Evolutionary conservation across 2,329 filamentous ascomycete species (phyloP), one percentile per base, ranked within the genome.

Genomic region (Trichothecium roseum): DNA sequence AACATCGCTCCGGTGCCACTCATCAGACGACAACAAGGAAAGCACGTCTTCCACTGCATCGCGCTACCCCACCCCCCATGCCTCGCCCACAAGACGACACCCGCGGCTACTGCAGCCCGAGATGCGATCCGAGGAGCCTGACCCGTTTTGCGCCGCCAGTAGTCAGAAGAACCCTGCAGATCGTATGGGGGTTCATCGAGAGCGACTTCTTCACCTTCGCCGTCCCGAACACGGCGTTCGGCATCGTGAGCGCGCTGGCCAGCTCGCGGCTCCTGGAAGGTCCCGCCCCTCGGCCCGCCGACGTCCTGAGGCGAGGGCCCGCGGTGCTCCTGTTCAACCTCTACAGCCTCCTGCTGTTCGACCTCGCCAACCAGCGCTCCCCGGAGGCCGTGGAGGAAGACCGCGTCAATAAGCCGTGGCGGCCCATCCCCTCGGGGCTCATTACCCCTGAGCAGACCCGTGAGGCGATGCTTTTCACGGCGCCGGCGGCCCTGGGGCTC

Each of bases 331-430:
- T 35, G 12, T 40, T 31, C 24, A 38, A 36, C 30, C 40, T 33
- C 32, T 28, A 16, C 20, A 40, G 38, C 18, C 29, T 44, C 18
- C 13, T 44, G 9, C 35, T 38, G 28, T 59, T 58, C 41, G 47
- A 49, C 18, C 44, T 62, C 9, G 46, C 53, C 18, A 63, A 64
- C 43, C 60, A 63, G 39, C 48, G 57, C 5, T 37, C 40, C 3
- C 37, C 45, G 1, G 42, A 37, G 2, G 45, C 58, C 3, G 40
- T 58, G 4, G 24, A 36, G 0, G 62, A 64, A 40, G 62, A 64
- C 42, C 8, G 18, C 0, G 34, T 60, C 30, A 64, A 64, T 49
- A 64, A 64, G 36, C 57, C 59, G 3, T 57, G 50, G 50, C 45
- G 54, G 0, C 46, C 53, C 1, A 43, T 52, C 2, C 42, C 46